Conservation (phyloP, 2,329 filamentous ascomycete genomes). For the Metarhizium sp. region DNA sequence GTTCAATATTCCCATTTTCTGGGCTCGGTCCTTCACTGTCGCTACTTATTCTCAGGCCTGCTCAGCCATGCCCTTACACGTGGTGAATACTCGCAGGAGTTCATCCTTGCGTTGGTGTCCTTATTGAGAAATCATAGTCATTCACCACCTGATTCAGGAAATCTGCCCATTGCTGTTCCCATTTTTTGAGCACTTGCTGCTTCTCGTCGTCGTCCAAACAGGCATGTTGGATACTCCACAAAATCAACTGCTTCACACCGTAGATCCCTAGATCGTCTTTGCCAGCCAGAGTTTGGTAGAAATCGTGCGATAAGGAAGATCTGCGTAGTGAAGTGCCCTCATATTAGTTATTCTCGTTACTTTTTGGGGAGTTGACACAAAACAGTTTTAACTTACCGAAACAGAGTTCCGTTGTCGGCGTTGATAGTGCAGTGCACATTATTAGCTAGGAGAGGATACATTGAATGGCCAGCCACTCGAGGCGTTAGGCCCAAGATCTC, state of each 20-base stretch:
- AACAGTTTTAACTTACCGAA: slow-evolving; percentile 39
- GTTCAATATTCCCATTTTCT: too few species aligned
- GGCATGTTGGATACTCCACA: slow-evolving; percentile 55
- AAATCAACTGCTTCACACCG: slow-evolving; percentile 60
- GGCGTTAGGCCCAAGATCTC: slow-evolving; percentile 63
- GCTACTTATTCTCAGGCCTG: too few species aligned
- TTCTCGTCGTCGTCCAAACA: slow-evolving; percentile 39
- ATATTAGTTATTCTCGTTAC: neutral
- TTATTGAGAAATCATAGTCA: slow-evolving; percentile 19
- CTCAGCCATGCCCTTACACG: too few species aligned
- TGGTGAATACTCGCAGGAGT: too few species aligned
- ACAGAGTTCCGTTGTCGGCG: slow-evolving; percentile 66
- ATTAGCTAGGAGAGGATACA: slow-evolving; percentile 61
- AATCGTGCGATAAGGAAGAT: slow-evolving; percentile 64
- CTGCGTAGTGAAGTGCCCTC: slow-evolving; percentile 25
- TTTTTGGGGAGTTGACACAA: too few species aligned
- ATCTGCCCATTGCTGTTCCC: slow-evolving; percentile 45
- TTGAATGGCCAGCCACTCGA: slow-evolving; percentile 54
- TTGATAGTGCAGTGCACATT: slow-evolving; percentile 66
- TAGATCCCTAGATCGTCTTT: slow-evolving; percentile 56
- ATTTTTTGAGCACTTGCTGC: slow-evolving; percentile 28
- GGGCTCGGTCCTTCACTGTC: too few species aligned
- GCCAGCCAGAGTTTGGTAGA: slow-evolving; percentile 67
- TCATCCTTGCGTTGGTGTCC: too few species aligned
- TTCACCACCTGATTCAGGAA: slow-evolving; percentile 47